Evolutionary conservation across 176 grass and related monocot species (phyloP), one percentile per base, ranked within the genome.

Genomic region (Carex pumila): DNA sequence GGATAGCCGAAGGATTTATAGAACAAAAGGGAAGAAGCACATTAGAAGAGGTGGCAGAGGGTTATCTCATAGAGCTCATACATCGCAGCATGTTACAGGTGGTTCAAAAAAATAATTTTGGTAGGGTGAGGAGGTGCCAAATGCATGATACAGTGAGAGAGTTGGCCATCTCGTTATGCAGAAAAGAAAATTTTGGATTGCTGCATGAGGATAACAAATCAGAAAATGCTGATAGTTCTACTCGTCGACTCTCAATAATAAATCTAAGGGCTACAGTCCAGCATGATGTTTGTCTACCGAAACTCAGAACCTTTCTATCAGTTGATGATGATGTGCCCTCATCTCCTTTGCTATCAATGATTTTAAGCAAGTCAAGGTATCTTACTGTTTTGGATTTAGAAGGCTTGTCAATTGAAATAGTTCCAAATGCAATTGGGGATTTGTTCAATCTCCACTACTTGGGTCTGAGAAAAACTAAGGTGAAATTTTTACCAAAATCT

Each of bases 401-500:
- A 70, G 66, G 39, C 14, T 30, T 52, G 18, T 0, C 7, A 3
- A 84, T 91, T 4, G 29, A 91, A 29, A 56, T 0, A 0, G 2
- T 90, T 0, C 73, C 81, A 6, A n/a, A 65, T 34, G 22, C 29
- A 14, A 41, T 90, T 2, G 85, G 81, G 11, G 47, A 57, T 17
- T 85, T 90, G 31, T 87, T 87, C 41, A 90, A 87, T 67, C 57
- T 90, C 3, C 65, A 37, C 0, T 79, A 70, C 17, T 61, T 91
- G 19, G 75, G 89, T 62, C 54, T 91, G 1, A 43, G 67, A 3
- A 0, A n/a, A 0, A 19, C 67, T 43, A 41, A 19, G 5, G 36
- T 70, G 0, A 18, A 43, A 3, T 0, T 2, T 67, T 12, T 90
- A 6, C 66, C 75, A 4, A 60, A 81, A 55, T 22, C 5, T 2